Evolutionary conservation across 164 flowering plant species (phyloP).

Genomic region (Vitis labrusca): DNA sequence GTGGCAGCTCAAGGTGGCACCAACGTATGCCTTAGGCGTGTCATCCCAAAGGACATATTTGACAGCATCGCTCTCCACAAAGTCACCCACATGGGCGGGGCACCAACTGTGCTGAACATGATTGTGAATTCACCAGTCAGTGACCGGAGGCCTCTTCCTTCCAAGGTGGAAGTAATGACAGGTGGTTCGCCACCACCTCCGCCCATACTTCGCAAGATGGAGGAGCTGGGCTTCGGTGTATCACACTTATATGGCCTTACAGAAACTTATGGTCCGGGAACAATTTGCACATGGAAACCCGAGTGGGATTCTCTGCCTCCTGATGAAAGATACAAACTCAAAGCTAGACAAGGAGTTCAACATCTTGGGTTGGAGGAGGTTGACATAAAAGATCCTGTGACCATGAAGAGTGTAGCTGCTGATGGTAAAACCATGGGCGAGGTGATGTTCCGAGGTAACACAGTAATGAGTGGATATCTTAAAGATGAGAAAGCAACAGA

Average conservation of each 20-base stretch:
- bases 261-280: conserved; percentile 67
- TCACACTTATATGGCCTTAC: conserved; percentile 66
- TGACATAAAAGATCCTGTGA: conserved; percentile 63
- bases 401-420: conserved; percentile 56
- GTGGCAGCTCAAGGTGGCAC: conserved; percentile 59
- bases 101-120: conserved; percentile 41
- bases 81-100: conserved; percentile 52
- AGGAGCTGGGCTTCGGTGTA: conserved; percentile 51
- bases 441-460: conserved; percentile 72
- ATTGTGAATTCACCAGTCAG: conserved; percentile 21
- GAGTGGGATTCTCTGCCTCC: conserved; percentile 33
- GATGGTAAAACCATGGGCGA: conserved; percentile 72
- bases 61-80: conserved; percentile 26
- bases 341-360: conserved; percentile 34
- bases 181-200: conserved; percentile 56
- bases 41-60: conserved; percentile 29
- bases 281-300: conserved; percentile 39
- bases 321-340: conserved; percentile 19
- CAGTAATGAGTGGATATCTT: conserved; percentile 69
- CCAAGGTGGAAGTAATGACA: conserved; percentile 42
- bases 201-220: conserved; percentile 29
- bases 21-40: conserved; percentile 41
- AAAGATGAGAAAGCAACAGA: conserved; percentile 41
- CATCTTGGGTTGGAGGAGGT: conserved; percentile 44
- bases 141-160: conserved; percentile 24